Conservation (phyloP, 1,284 basidiomycete genomes). For the Papiliotrema terrestris region DNA sequence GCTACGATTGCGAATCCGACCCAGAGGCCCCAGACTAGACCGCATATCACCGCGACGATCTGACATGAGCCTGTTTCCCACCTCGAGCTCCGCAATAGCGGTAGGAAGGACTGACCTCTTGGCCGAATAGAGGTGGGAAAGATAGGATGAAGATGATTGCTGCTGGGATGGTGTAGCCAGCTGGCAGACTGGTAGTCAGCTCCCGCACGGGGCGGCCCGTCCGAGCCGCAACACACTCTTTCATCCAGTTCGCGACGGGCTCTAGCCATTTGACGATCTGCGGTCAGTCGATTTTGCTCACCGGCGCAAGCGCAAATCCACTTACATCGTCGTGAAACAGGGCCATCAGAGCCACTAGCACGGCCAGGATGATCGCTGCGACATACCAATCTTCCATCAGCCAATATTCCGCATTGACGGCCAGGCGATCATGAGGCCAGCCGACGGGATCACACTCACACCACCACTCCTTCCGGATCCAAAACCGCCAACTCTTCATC, state of each 20-base stretch:
- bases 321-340: slow-evolving; percentile 57
- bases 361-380: slow-evolving; percentile 42
- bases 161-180: slow-evolving; percentile 80
- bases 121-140: slow-evolving; percentile 48
- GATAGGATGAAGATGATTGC: slow-evolving; percentile 43
- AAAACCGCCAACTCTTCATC: slow-evolving; percentile 52
- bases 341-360: slow-evolving; percentile 59
- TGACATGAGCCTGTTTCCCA: slow-evolving; percentile 2
- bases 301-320: background rate
- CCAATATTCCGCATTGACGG: background rate
- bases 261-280: slow-evolving; percentile 65
- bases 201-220: too few species aligned
- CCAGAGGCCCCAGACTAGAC: slow-evolving; percentile 47
- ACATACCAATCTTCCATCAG: slow-evolving; percentile 54
- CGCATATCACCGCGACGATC: slow-evolving; percentile 43
- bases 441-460: slow-evolving; percentile 47
- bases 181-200: slow-evolving; percentile 40
- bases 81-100: too few species aligned
- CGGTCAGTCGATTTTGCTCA: slow-evolving; percentile 17
- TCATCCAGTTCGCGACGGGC: slow-evolving; percentile 63
- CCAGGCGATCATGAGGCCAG: background rate
- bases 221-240: slow-evolving; percentile 53
- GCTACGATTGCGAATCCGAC: slow-evolving; percentile 44
- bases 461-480: slow-evolving; percentile 55
- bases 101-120: slow-evolving; percentile 37